These are phyloP conservation scores for Solanum lycopersicoides DNA, from an alignment of 257 asterid species.

Conservation along the genomic window DNA sequence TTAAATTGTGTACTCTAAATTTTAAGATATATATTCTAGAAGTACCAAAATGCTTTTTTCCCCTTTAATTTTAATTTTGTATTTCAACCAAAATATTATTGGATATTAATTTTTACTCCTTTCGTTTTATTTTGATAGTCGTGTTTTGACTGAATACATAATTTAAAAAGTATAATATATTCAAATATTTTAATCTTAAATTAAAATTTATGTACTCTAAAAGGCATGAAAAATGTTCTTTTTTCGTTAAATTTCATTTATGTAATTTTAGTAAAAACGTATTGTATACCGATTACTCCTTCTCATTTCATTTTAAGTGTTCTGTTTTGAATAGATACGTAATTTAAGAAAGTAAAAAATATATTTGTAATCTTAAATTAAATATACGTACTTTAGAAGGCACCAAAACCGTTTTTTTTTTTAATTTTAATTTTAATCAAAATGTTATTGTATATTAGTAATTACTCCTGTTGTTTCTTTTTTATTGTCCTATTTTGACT, in stretches of 20 bases:
- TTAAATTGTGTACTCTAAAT: too few species aligned
- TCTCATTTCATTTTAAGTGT: neutral
- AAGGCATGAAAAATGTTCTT: neutral
- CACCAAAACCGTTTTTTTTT: neutral
- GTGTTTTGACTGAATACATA: neutral
- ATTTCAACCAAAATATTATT: too few species aligned
- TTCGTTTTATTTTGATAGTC: neutral
- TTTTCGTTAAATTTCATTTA: neutral
- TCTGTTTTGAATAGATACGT: neutral
- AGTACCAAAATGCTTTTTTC: too few species aligned
- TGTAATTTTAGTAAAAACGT: neutral
- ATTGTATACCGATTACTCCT: neutral
- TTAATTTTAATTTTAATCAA: neutral
- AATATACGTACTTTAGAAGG: neutral
- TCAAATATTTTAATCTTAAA: neutral
- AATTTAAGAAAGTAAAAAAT: neutral
- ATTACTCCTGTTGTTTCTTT: too few species aligned
- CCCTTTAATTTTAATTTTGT: too few species aligned
- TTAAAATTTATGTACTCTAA: neutral
- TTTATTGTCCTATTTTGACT: too few species aligned
- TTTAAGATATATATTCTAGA: too few species aligned
- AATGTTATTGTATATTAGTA: too few species aligned
- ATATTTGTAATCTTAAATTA: neutral
- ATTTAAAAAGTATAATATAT: neutral
- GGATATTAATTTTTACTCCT: too few species aligned